Conservation (phyloP, 1,284 basidiomycete species). For the Ustanciosporium gigantosporum region DNA sequence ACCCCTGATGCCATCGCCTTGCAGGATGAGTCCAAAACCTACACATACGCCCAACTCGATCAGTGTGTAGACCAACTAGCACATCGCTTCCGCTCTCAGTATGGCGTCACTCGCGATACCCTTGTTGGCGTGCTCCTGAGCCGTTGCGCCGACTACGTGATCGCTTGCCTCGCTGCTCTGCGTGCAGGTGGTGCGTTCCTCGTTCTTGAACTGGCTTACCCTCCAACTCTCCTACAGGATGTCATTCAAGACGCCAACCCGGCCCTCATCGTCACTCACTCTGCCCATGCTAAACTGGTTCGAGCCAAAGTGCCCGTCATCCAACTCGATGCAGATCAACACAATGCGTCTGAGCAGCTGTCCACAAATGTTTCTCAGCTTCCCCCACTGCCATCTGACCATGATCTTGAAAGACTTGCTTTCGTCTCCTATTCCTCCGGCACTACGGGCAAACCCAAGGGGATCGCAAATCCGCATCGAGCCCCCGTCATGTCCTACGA, state of each 20-base stretch:
- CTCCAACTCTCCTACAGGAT: constrained; percentile 48
- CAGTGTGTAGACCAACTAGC: constrained; percentile 38
- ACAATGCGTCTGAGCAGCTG: background rate
- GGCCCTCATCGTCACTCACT: constrained; percentile 54
- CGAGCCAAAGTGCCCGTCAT: constrained; percentile 22
- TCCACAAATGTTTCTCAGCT: constrained; percentile 3
- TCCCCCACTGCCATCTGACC: constrained; percentile 22
- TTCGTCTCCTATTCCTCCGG: constrained; percentile 61
- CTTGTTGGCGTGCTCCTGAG: constrained; percentile 57
- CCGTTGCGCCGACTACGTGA: constrained; percentile 57
- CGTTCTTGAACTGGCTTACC: constrained; percentile 60
- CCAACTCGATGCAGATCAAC: constrained; percentile 17
- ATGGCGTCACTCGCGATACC: constrained; percentile 44
- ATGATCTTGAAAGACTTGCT: constrained; percentile 55
- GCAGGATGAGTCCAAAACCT: constrained; percentile 20
- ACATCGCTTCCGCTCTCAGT: constrained; percentile 28
- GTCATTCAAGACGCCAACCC: constrained; percentile 59
- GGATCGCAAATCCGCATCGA: constrained; percentile 58
- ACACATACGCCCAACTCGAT: constrained; percentile 58
- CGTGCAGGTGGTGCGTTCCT: constrained; percentile 60
- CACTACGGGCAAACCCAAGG: constrained; percentile 59
- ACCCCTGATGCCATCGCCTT: constrained; percentile 40
- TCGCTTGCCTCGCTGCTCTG: constrained; percentile 55
- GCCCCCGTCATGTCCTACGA: constrained; percentile 56
- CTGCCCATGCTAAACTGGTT: constrained; percentile 40